phyloP scores from a whole-genome alignment of 768 basidiomycete genomes.

The Mycena galericulata region DNA sequence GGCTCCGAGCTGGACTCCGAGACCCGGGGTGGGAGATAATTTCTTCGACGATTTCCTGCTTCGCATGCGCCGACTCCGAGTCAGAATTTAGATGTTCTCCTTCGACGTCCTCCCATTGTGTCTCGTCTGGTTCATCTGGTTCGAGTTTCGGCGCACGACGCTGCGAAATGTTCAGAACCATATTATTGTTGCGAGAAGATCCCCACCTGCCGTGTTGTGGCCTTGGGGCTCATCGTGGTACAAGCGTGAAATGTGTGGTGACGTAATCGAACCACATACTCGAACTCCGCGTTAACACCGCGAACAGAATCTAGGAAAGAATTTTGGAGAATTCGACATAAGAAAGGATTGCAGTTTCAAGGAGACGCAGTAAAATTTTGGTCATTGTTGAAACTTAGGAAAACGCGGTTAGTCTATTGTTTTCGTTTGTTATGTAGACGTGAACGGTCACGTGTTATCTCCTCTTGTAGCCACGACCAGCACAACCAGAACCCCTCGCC shows the following conservation, averaged over 20 bases:
- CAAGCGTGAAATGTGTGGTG: background rate
- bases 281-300: too few relatives aligned
- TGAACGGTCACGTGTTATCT: too few relatives aligned
- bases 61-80: background rate
- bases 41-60: slow-evolving; percentile 15
- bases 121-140: slow-evolving; percentile 1
- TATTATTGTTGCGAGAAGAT: background rate
- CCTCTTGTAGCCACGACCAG: background rate
- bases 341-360: too few relatives aligned
- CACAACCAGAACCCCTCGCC: background rate
- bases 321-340: too few relatives aligned
- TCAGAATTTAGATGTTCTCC: background rate
- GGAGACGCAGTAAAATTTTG: too few relatives aligned
- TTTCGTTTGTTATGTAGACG: background rate
- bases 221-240: slow-evolving; percentile 17
- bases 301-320: too few relatives aligned
- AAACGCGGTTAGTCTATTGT: too few relatives aligned
- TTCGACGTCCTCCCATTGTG: slow-evolving; percentile 30
- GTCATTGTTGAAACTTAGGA: too few relatives aligned
- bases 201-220: slow-evolving; percentile 12
- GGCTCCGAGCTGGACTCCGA: slow-evolving; percentile 10
- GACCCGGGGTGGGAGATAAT: slow-evolving; percentile 1
- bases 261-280: background rate
- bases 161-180: background rate
- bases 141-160: background rate